These are phyloP conservation scores for Dipodascus albidus DNA, from an alignment of 805 yeast species.

Conservation along the genomic window DNA sequence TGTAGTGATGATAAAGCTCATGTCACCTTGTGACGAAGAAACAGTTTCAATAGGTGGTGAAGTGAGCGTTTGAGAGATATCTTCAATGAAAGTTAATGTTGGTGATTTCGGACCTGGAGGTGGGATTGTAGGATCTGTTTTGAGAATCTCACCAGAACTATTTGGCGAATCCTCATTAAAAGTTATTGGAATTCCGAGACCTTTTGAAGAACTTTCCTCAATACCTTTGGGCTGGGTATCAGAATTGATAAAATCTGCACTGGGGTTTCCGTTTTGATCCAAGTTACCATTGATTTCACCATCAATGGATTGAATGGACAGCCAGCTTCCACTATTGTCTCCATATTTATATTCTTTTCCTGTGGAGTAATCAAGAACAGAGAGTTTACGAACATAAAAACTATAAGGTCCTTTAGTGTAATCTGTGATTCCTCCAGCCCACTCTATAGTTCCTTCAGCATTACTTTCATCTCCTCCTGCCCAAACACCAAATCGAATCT, in stretches of 20 bases:
- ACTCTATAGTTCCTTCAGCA: slow-evolving; percentile 48
- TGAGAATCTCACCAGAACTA: neutral
- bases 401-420: slow-evolving; percentile 35
- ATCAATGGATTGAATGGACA: slow-evolving; percentile 30
- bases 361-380: slow-evolving; percentile 45
- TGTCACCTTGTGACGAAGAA: neutral
- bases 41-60: neutral
- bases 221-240: neutral
- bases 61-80: neutral
- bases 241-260: neutral
- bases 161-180: neutral
- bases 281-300: slow-evolving; percentile 50
- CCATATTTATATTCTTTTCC: slow-evolving; percentile 33
- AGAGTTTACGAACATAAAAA: slow-evolving; percentile 48
- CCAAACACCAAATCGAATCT: slow-evolving; percentile 49
- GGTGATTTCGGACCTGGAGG: neutral
- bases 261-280: slow-evolving; percentile 20
- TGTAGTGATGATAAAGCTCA: neutral
- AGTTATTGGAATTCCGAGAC: neutral
- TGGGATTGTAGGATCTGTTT: neutral
- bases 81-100: neutral
- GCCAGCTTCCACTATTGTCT: slow-evolving; percentile 30
- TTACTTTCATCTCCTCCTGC: slow-evolving; percentile 40
- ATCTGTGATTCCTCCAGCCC: slow-evolving; percentile 63
- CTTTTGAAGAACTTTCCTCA: neutral